Evolutionary conservation across 371 early-diverging fungal genomes (phyloP).

Genomic region (Zychaea mexicana): DNA sequence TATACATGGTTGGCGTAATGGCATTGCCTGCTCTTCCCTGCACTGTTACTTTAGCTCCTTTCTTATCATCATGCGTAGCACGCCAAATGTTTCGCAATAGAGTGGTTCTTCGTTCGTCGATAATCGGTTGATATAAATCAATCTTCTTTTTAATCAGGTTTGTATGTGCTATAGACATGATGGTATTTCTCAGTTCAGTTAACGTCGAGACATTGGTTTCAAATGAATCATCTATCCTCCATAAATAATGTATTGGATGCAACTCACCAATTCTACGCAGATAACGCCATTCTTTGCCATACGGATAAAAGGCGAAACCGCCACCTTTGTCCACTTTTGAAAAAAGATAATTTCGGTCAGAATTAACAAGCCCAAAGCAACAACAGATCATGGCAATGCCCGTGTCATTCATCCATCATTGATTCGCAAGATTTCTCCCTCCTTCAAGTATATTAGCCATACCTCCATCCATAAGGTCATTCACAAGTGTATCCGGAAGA

Average conservation of each 20-base stretch:
- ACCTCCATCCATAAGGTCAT: conserved; percentile 45
- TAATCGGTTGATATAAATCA: conserved; percentile 38
- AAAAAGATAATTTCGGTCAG: too few species aligned
- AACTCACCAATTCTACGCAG: conserved; percentile 44
- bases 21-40: too few species aligned
- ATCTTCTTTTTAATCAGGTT: conserved; percentile 41
- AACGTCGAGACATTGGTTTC: too few species aligned
- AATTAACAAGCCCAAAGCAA: too few species aligned
- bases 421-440: too few species aligned
- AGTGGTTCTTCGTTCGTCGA: conserved; percentile 24
- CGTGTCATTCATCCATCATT: too few species aligned
- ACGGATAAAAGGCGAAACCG: conserved; percentile 50
- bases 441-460: too few species aligned
- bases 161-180: conserved; percentile 27
- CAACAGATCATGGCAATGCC: too few species aligned
- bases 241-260: too few species aligned
- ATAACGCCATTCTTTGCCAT: conserved; percentile 41
- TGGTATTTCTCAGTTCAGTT: too few species aligned
- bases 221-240: too few species aligned
- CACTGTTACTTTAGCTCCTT: too few species aligned
- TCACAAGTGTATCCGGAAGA: conserved; percentile 32
- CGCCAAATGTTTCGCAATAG: conserved; percentile 17
- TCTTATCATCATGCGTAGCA: background rate
- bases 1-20: conserved; percentile 16
- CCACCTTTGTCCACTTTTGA: conserved; percentile 46